These are phyloP conservation scores for Phytophthora idaei DNA, from an alignment of 352 stramenopile species.

Conservation along the genomic window DNA sequence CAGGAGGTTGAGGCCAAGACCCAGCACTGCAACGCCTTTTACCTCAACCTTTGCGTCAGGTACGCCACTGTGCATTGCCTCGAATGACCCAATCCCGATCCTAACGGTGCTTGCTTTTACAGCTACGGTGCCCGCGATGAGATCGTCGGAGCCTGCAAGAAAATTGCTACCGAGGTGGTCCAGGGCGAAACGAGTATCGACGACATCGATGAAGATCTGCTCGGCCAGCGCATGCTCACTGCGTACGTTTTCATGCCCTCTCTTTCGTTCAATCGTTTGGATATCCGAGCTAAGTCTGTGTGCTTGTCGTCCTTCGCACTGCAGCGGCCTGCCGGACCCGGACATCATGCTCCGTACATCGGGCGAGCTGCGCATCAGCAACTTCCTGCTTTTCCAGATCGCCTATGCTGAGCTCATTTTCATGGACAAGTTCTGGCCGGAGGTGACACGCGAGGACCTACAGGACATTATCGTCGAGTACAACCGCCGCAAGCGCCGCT, in stretches of 20 bases:
- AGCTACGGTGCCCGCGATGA: slow-evolving; percentile 96
- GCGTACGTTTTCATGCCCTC: slow-evolving; percentile 48
- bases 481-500: slow-evolving; percentile 85
- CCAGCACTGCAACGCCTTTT: slow-evolving; percentile 75
- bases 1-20: slow-evolving; percentile 89
- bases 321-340: slow-evolving; percentile 86
- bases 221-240: slow-evolving; percentile 80
- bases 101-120: slow-evolving; percentile 33
- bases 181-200: slow-evolving; percentile 63
- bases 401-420: slow-evolving; percentile 96
- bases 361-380: slow-evolving; percentile 94
- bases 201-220: slow-evolving; percentile 76
- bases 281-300: slow-evolving; percentile 9
- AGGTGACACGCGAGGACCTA: slow-evolving; percentile 89
- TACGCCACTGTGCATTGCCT: slow-evolving; percentile 10
- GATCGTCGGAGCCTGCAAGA: slow-evolving; percentile 91
- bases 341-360: slow-evolving; percentile 96
- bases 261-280: slow-evolving; percentile 13
- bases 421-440: slow-evolving; percentile 95
- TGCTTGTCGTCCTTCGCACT: slow-evolving; percentile 22
- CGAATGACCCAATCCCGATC: neutral
- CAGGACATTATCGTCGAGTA: slow-evolving; percentile 82
- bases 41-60: slow-evolving; percentile 85
- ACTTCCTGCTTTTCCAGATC: slow-evolving; percentile 96
- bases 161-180: slow-evolving; percentile 86